These are phyloP conservation scores for Aschersonia sp. DNA, from an alignment of 2,329 filamentous ascomycete genomes.

Conservation along the genomic window DNA sequence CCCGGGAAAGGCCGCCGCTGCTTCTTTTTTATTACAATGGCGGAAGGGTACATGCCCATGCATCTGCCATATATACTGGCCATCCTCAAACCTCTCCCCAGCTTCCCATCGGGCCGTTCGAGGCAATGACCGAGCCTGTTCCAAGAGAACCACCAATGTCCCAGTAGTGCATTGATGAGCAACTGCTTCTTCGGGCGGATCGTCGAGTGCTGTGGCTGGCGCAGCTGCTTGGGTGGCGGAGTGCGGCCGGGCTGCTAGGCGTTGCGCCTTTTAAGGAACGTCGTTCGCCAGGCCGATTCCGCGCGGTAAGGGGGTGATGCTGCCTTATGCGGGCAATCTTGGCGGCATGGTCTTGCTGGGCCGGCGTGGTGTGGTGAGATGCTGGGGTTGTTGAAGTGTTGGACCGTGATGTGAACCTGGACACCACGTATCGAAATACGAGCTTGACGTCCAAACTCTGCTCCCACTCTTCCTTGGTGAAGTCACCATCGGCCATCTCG, in stretches of 20 bases:
- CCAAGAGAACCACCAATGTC: slow-evolving; percentile 73
- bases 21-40: too few relatives aligned
- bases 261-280: slow-evolving; percentile 41
- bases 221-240: slow-evolving; percentile 51
- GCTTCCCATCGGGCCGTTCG: slow-evolving; percentile 54
- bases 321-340: slow-evolving; percentile 75
- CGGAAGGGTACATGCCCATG: too few relatives aligned
- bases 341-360: slow-evolving; percentile 51
- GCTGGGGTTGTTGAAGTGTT: slow-evolving; percentile 26
- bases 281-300: slow-evolving; percentile 33
- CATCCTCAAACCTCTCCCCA: slow-evolving; percentile 57
- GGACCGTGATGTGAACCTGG: slow-evolving; percentile 49
- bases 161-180: slow-evolving; percentile 80
- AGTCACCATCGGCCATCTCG: slow-evolving; percentile 16
- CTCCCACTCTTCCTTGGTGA: slow-evolving; percentile 80
- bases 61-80: too few relatives aligned
- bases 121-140: slow-evolving; percentile 56
- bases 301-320: slow-evolving; percentile 72
- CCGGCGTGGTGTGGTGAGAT: slow-evolving; percentile 32
- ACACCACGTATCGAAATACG: slow-evolving; percentile 77
- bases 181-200: slow-evolving; percentile 51
- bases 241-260: slow-evolving; percentile 31
- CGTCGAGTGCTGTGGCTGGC: slow-evolving; percentile 77
- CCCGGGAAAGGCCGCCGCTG: too few relatives aligned
- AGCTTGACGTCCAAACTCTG: slow-evolving; percentile 80